Percentiles rank a stretch among this genome's conserved stretches.
phyloP scores from a whole-genome alignment of 495 filamentous ascomycete genomes.

The Daldinia concentrica region DNA sequence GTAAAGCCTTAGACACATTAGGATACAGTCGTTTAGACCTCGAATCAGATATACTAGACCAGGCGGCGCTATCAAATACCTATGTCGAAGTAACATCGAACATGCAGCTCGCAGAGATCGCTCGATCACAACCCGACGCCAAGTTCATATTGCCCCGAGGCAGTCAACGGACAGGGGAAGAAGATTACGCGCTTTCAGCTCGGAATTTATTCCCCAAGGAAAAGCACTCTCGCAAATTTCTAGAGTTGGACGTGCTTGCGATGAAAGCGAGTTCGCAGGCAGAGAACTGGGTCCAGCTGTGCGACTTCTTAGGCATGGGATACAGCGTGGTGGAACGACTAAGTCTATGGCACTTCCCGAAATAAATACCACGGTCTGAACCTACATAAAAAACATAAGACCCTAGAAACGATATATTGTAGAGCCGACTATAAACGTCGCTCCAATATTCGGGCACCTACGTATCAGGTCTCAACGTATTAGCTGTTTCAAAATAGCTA shows the following conservation, averaged over 20 bases:
- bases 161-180: not conserved
- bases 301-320: constrained; percentile 46
- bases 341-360: constrained; percentile 44
- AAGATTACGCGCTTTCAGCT: not conserved
- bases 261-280: constrained; percentile 35
- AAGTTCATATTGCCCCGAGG: constrained; percentile 39
- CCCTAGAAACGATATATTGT: not conserved
- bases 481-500: not conserved
- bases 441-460: not conserved
- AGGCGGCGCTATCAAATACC: constrained; percentile 11
- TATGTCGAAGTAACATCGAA: constrained; percentile 38
- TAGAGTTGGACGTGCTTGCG: constrained; percentile 42
- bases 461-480: not conserved
- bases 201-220: constrained; percentile 22
- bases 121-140: constrained; percentile 31
- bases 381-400: not conserved
- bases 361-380: constrained; percentile 4
- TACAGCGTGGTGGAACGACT: constrained; percentile 47
- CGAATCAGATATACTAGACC: not conserved
- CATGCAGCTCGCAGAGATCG: constrained; percentile 28
- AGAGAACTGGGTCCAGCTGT: constrained; percentile 46
- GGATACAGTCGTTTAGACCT: constrained; percentile 33
- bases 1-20: constrained; percentile 39
- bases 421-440: not conserved
- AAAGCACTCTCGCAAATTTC: constrained; percentile 4